Conservation (phyloP, 2,329 filamentous ascomycete species). For the Pseudocercospora vitis region DNA sequence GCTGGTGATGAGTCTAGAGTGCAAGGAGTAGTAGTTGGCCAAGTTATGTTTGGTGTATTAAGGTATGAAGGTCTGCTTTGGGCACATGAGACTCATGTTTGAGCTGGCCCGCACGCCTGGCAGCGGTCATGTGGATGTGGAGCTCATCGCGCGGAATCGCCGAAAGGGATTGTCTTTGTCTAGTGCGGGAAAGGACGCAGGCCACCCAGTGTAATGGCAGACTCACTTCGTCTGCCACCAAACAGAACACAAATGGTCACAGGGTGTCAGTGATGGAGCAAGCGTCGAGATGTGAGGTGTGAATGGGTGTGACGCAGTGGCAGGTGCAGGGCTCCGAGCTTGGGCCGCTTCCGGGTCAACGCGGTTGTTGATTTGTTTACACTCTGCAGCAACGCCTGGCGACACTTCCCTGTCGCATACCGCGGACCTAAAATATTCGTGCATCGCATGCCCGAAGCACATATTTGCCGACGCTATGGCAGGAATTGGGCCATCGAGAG, state of each 20-base stretch:
- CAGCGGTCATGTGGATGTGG: slow-evolving; percentile 1
- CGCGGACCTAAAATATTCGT: not conserved
- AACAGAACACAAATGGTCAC: too few species aligned
- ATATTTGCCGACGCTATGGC: slow-evolving; percentile 13
- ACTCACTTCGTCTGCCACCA: too few species aligned
- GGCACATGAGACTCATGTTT: slow-evolving; percentile 5
- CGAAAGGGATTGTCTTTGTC: slow-evolving; percentile 3
- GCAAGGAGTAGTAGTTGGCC: not conserved
- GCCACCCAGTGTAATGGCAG: too few species aligned
- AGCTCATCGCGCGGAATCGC: not conserved
- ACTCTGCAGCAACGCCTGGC: not conserved
- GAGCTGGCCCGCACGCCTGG: slow-evolving; percentile 3
- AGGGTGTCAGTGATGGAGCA: too few species aligned
- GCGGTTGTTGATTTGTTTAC: slow-evolving; percentile 7
- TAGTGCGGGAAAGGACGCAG: too few species aligned
- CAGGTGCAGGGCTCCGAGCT: not conserved
- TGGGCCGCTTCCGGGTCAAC: not conserved
- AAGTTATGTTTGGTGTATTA: slow-evolving; percentile 4
- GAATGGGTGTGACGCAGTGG: too few species aligned
- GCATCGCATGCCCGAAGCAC: slow-evolving; percentile 4
- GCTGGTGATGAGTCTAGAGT: not conserved
- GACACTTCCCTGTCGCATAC: slow-evolving; percentile 3
- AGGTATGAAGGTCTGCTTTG: not conserved
- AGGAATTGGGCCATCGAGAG: slow-evolving; percentile 12
- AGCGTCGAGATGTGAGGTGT: too few species aligned